These are phyloP conservation scores for Pythium brassicae DNA, from an alignment of 352 stramenopile genomes.

Conservation along the genomic window DNA sequence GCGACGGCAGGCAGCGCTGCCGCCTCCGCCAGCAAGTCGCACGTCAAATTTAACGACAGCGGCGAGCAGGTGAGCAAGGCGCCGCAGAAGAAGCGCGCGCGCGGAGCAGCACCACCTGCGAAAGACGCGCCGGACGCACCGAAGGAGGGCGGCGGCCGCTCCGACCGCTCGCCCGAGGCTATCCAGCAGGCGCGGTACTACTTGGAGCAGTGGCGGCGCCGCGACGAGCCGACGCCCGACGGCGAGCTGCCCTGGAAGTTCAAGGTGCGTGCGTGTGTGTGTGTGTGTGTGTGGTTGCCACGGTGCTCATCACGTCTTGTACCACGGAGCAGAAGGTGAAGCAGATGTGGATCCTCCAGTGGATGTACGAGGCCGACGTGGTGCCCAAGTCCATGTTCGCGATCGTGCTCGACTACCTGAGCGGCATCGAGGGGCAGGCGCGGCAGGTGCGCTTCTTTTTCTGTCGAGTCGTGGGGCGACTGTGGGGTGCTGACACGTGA, in stretches of 20 bases:
- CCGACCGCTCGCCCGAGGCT: slow-evolving; percentile 69
- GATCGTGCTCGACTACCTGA: slow-evolving; percentile 68
- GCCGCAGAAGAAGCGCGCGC: slow-evolving; percentile 46
- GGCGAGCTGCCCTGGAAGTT: slow-evolving; percentile 76
- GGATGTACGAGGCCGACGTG: slow-evolving; percentile 82
- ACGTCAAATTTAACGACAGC: slow-evolving; percentile 69
- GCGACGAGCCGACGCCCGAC: slow-evolving; percentile 41
- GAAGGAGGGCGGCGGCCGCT: slow-evolving; percentile 50
- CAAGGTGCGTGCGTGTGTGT: slow-evolving; percentile 35
- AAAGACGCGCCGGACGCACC: slow-evolving; percentile 16
- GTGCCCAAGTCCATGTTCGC: slow-evolving; percentile 79
- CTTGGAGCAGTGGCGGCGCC: slow-evolving; percentile 67
- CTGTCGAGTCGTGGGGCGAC: not conserved
- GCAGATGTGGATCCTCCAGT: slow-evolving; percentile 75
- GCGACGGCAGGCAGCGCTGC: slow-evolving; percentile 16
- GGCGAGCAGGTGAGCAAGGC: slow-evolving; percentile 39
- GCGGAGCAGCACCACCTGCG: slow-evolving; percentile 2
- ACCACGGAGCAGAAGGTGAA: slow-evolving; percentile 56
- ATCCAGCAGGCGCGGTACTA: slow-evolving; percentile 83
- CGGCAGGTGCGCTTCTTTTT: slow-evolving; percentile 22
- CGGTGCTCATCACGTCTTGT: not conserved
- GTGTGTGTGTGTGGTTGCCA: not conserved
- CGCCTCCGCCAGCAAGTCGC: slow-evolving; percentile 23
- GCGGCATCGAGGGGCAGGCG: slow-evolving; percentile 61
- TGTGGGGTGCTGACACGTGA: not conserved